Percentiles rank a stretch among this genome's conserved stretches.
phyloP scores from a whole-genome alignment of 129 eudicot species.

The Ambrosia artemisiifolia region DNA sequence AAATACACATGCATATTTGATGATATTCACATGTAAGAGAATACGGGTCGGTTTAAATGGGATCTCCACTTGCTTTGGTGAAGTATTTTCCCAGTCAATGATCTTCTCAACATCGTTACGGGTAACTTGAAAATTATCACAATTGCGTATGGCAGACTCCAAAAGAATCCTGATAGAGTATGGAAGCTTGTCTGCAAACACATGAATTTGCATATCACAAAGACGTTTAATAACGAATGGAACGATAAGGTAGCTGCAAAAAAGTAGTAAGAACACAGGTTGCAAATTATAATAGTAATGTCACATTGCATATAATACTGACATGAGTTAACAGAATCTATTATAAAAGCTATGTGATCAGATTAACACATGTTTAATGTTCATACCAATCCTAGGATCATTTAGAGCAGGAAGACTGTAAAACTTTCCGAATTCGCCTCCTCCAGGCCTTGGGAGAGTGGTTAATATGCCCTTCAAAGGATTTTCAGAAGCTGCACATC shows the following conservation, averaged over 20 bases:
- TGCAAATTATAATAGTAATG: background rate
- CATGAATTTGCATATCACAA: background rate
- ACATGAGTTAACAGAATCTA: background rate
- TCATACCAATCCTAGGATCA: conserved; percentile 89
- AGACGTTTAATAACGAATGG: background rate
- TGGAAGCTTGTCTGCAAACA: conserved; percentile 77
- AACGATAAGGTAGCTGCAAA: background rate
- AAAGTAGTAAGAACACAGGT: conserved; percentile 2
- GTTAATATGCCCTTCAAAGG: conserved; percentile 86
- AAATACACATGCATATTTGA: background rate
- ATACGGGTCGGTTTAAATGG: conserved; percentile 99
- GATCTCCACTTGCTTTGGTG: conserved; percentile 97
- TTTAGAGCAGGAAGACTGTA: conserved; percentile 96
- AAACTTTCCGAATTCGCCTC: conserved; percentile 94
- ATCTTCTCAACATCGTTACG: conserved; percentile 92
- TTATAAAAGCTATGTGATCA: background rate
- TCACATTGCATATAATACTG: too few relatives aligned
- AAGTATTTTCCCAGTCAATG: conserved; percentile 90
- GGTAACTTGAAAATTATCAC: conserved; percentile 94
- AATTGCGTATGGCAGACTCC: conserved; percentile 95
- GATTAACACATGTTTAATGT: background rate
- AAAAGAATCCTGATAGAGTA: conserved; percentile 86
- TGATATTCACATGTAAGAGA: conserved; percentile 64
- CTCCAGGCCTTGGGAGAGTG: conserved; percentile 89
- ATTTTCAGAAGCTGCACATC: conserved; percentile 74